Evolutionary conservation across 768 basidiomycete species (phyloP), one percentile per base, ranked within the genome.

Genomic region (Cantharellus anzutake): DNA sequence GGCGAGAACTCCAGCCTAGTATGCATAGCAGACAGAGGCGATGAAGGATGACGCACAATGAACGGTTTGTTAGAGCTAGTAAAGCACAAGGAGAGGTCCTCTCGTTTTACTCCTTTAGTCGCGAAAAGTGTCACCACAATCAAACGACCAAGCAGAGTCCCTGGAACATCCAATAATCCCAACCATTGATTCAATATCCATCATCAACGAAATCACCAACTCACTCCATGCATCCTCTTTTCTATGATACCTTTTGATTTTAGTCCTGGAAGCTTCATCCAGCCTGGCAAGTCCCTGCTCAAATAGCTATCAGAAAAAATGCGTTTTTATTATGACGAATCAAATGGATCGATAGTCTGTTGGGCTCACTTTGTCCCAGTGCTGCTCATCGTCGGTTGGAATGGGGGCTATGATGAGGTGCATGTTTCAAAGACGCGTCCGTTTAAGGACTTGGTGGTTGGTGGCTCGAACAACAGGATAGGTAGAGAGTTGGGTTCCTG

Each of bases 1-100:
- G 57, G 66, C 48, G 37, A 16, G 52, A 48, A 56, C 42, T 40
- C 57, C 39, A 38, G 42, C 35, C 51, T 41, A 48, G 44, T 55
- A 29, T 4, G 52, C 16, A 39, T 41, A n/a, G 20, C 4, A 4
- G 3, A 52, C n/a, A 29, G 40, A 29, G 29, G 14, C 40, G 53
- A 37, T 41, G 62, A 20, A 56, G 11, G 34, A 34, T 5, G 41
- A 75, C 82, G 67, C 65, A 78, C 87, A 51, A 85, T 74, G 70
- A 82, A 91, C 14, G 88, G 87, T 69, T 91, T 91, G 41, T 83
- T 82, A 37, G 78, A 70, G 57, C 75, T 69, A 0, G 88, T 88
- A 53, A 70, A 66, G 3, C 71, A 72, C 64, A 90, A 80, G 3
- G 70, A 65, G 71, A 84, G 76, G 11, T 71, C 67, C 20, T 71